Conservation (phyloP, 1,284 basidiomycete species). For the Cronartium quercuum region DNA sequence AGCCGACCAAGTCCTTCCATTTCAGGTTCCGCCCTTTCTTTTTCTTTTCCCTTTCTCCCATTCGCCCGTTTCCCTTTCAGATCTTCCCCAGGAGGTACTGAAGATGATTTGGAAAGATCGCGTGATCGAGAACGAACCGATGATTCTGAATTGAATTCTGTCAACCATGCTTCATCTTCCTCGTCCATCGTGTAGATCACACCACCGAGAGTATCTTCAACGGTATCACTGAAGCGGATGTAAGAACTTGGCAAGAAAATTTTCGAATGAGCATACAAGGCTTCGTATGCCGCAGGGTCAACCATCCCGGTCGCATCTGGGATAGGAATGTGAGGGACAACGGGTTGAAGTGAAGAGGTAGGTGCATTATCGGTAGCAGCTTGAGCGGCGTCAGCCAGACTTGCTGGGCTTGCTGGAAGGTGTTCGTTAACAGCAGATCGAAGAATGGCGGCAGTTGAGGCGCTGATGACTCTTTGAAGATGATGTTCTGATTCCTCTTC, state of each 20-base stretch:
- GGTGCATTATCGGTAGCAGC: neutral
- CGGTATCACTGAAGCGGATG: constrained; percentile 76
- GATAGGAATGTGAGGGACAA: constrained; percentile 67
- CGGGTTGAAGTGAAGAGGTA: constrained; percentile 1
- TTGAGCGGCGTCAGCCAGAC: constrained; percentile 5
- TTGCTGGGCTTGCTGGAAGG: constrained; percentile 16
- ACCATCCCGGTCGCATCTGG: constrained; percentile 80
- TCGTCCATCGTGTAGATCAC: constrained; percentile 94
- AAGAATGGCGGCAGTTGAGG: constrained; percentile 27
- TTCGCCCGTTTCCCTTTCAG: constrained; percentile 59
- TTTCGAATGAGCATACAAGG: constrained; percentile 56
- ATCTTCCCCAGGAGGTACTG: constrained; percentile 56
- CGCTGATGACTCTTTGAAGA: constrained; percentile 36
- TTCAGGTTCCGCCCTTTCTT: constrained; percentile 54
- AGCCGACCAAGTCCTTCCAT: constrained; percentile 55
- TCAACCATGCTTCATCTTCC: constrained; percentile 88
- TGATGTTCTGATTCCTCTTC: constrained; percentile 45
- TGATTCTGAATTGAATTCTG: constrained; percentile 80
- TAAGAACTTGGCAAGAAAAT: constrained; percentile 57
- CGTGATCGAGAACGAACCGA: constrained; percentile 68
- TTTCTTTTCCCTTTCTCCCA: constrained; percentile 53
- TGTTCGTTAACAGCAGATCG: constrained; percentile 21
- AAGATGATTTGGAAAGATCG: constrained; percentile 61
- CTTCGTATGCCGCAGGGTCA: constrained; percentile 59
- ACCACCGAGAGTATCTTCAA: constrained; percentile 69